Evolutionary conservation across 2,329 filamentous ascomycete species (phyloP).

Genomic region (Cyanodermella asteris): DNA sequence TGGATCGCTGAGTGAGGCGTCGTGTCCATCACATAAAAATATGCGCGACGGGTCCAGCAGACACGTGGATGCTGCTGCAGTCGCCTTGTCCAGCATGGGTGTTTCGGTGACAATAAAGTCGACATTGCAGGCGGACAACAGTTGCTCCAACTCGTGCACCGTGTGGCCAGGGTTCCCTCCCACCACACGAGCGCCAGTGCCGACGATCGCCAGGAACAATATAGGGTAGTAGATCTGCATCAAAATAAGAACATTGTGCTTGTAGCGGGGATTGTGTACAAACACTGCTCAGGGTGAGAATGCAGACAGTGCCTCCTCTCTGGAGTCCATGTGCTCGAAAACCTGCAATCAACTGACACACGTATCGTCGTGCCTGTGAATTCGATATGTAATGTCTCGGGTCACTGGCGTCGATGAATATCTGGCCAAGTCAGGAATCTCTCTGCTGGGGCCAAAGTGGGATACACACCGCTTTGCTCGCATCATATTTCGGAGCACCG

Average conservation of each 20-base stretch:
- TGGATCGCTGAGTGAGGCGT: slow-evolving; percentile 14
- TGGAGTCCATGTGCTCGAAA: slow-evolving; percentile 26
- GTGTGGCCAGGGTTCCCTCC: slow-evolving; percentile 7
- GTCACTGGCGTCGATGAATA: slow-evolving; percentile 30
- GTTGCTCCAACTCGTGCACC: slow-evolving; percentile 23
- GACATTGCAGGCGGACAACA: slow-evolving; percentile 22
- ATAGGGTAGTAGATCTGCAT: slow-evolving; percentile 29
- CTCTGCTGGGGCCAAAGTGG: no score
- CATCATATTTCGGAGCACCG: no score
- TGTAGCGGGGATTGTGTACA: no score
- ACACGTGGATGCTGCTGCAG: slow-evolving; percentile 19
- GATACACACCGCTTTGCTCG: no score
- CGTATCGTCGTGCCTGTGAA: slow-evolving; percentile 21
- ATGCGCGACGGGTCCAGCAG: slow-evolving; percentile 20
- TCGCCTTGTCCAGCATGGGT: slow-evolving; percentile 19
- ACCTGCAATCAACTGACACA: slow-evolving; percentile 30
- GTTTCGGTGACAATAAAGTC: slow-evolving; percentile 26
- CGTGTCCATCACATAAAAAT: slow-evolving; percentile 24
- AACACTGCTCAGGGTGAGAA: slow-evolving; percentile 37
- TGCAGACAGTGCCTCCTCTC: slow-evolving; percentile 30
- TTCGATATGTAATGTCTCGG: slow-evolving; percentile 25
- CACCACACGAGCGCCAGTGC: slow-evolving; percentile 6
- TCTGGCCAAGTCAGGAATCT: slow-evolving; percentile 16
- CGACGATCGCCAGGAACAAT: slow-evolving; percentile 23
- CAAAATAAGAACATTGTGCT: neutral